Evolutionary conservation across 2,329 filamentous ascomycete species (phyloP), one percentile per base, ranked within the genome.

Genomic region (Ramularia endophylla): DNA sequence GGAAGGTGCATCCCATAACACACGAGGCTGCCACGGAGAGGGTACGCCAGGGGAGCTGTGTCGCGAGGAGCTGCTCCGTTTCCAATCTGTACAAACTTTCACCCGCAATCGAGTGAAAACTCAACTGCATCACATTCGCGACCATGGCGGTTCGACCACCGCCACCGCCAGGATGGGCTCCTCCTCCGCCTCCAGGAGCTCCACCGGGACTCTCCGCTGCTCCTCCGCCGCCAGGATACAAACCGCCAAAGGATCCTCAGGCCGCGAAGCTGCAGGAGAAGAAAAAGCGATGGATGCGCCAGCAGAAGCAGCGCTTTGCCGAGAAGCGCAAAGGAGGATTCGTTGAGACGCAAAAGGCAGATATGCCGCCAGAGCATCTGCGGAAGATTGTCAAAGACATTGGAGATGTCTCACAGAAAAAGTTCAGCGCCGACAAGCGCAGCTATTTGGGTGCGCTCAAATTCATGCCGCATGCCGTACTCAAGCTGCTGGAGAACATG

Each of bases 401-500:
- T 62, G 94, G 94, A 55, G 92, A 98, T 73, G 90, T 98, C 37
- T 97, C 90, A 40, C 94, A 98, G 67, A 97, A 95, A 73, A 97
- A 95, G 66, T 98, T 95, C 72, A 95, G 87, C 53, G 95, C 85
- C 61, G 92, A 98, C 71, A 98, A 98, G 75, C 80, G 92, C 54
- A 95, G 89, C 67, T 98, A 98, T 65, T 76, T 98, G 35, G 94
- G 94, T 49, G 92, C 94, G 25, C 70, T 98, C 50, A 98, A 98
- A 69, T 98, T 95, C 70, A 98, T 98, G 92, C 92, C 92, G 1
- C 92, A 98, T 63, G 92, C 92, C 5, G 92, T 98, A 8, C 70
- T 98, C 69, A 98, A 98, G 72, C 75, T 98, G 17, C 67, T 98
- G 42, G 92, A 98, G 71, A 98, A 98, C 59, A 98, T 98, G 92